Conservation (phyloP, 805 yeast species). For the Pichia insulana region DNA sequence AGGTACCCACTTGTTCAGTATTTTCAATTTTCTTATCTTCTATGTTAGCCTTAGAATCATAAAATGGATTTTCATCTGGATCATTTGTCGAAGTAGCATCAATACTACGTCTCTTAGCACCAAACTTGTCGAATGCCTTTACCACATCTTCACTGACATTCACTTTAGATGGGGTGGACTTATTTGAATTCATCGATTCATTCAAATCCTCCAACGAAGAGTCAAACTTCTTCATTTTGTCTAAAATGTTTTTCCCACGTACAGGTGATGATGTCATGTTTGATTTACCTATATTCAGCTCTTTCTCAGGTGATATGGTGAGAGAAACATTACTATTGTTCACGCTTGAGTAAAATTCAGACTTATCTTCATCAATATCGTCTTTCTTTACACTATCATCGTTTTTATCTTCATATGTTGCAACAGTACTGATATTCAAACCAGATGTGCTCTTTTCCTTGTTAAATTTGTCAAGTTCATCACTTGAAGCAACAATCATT, state of each 20-base stretch:
- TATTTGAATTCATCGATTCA: conserved; percentile 1
- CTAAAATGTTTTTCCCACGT: conserved; percentile 16
- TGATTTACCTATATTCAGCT: not conserved
- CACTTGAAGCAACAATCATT: conserved; percentile 5
- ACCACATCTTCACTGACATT: conserved; percentile 12
- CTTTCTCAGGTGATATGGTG: not conserved
- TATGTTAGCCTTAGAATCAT: not conserved
- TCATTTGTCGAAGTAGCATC: not conserved
- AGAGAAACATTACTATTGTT: too few species aligned
- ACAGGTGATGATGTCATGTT: conserved; percentile 13
- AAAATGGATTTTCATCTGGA: not conserved
- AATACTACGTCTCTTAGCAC: conserved; percentile 21
- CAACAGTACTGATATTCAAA: not conserved
- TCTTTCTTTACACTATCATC: too few species aligned
- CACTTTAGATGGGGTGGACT: conserved; percentile 12
- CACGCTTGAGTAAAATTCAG: too few species aligned
- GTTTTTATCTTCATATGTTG: not conserved
- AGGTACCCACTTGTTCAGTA: not conserved
- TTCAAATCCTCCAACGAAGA: conserved; percentile 10
- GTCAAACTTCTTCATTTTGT: conserved; percentile 23
- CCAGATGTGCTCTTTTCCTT: not conserved
- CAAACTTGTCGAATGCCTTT: conserved; percentile 25
- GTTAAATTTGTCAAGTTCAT: not conserved
- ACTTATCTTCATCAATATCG: too few species aligned
- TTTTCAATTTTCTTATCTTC: not conserved